Conservation (phyloP, 371 early-diverging fungal species). For the Syncephalastrum sp. region DNA sequence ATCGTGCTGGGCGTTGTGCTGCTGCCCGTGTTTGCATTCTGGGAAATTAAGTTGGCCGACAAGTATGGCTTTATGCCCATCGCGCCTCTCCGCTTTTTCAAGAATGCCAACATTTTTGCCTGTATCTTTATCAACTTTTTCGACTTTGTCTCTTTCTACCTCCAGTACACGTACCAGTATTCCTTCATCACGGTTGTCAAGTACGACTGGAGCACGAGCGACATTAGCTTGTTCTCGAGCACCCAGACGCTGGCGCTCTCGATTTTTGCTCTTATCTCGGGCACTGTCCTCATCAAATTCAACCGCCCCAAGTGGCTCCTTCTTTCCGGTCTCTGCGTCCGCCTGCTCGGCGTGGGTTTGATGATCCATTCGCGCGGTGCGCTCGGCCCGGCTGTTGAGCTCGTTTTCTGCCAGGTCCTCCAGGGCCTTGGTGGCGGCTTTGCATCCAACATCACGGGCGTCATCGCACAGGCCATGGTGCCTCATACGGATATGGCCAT, state of each 20-base stretch:
- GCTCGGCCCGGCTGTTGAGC: slow-evolving; percentile 31
- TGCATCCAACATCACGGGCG: slow-evolving; percentile 25
- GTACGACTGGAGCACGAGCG: slow-evolving; percentile 11
- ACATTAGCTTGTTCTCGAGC: slow-evolving; percentile 12
- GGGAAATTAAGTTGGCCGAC: slow-evolving; percentile 14
- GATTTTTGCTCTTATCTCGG: slow-evolving; percentile 13
- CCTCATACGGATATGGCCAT: slow-evolving; percentile 37
- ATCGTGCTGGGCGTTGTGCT: slow-evolving; percentile 14
- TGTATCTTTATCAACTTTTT: slow-evolving; percentile 18
- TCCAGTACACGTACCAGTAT: slow-evolving; percentile 19
- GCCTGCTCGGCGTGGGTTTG: slow-evolving; percentile 39
- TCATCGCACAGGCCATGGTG: slow-evolving; percentile 25
- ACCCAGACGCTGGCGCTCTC: slow-evolving; percentile 17
- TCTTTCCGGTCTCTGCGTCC: slow-evolving; percentile 31
- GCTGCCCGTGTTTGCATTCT: slow-evolving; percentile 9
- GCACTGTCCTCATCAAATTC: slow-evolving; percentile 14
- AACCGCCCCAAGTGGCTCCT: slow-evolving; percentile 15
- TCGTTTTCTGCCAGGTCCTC: slow-evolving; percentile 43
- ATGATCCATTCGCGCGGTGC: slow-evolving; percentile 51
- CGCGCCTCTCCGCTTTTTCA: slow-evolving; percentile 19
- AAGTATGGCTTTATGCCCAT: slow-evolving; percentile 13
- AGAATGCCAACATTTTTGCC: slow-evolving; percentile 17
- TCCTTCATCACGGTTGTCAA: slow-evolving; percentile 19
- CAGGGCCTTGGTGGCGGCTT: slow-evolving; percentile 48
- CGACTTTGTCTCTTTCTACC: slow-evolving; percentile 21